Evolutionary conservation across 2,329 filamentous ascomycete species (phyloP).

Genomic region (Magnaporthiopsis incrustans): DNA sequence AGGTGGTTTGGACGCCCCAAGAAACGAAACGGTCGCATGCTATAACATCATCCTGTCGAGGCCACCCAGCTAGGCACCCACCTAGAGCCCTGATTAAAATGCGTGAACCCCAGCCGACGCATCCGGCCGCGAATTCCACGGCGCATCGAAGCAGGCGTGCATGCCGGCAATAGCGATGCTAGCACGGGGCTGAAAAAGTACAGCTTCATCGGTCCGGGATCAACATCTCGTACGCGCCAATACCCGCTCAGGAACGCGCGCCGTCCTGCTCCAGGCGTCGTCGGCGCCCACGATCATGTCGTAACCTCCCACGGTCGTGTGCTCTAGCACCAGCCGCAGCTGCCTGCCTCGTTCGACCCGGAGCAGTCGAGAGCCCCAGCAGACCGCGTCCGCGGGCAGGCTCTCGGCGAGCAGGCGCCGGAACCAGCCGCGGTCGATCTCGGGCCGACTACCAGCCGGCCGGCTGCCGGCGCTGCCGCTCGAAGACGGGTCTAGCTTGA

Average conservation of each 20-base stretch:
- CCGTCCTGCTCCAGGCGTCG: too few relatives aligned
- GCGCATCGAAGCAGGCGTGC: constrained; percentile 16
- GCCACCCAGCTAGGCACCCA: too few relatives aligned
- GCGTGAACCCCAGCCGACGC: not conserved
- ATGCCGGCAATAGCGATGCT: constrained; percentile 30
- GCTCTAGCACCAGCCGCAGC: constrained; percentile 27
- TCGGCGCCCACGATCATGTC: constrained; percentile 26
- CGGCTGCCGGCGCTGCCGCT: constrained; percentile 14
- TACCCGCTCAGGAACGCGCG: constrained; percentile 18
- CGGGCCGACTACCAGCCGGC: constrained; percentile 30
- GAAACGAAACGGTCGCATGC: too few relatives aligned
- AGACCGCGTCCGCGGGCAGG: constrained; percentile 34
- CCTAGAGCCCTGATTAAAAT: not conserved
- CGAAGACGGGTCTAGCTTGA: constrained; percentile 21
- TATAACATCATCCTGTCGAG: too few relatives aligned
- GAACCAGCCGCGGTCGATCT: constrained; percentile 43
- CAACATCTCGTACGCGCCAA: constrained; percentile 33
- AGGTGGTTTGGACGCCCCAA: not conserved
- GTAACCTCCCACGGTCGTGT: constrained; percentile 26
- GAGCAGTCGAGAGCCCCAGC: constrained; percentile 37
- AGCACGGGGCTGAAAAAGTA: constrained; percentile 38
- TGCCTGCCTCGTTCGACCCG: constrained; percentile 22
- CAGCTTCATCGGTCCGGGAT: constrained; percentile 32
- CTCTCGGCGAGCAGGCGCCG: constrained; percentile 36
- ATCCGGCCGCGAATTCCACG: not conserved